Percentiles rank a stretch among this genome's conserved stretches.
Conservation (phyloP, 345 rosid genomes). For the Melaleuca quinquenervia region DNA sequence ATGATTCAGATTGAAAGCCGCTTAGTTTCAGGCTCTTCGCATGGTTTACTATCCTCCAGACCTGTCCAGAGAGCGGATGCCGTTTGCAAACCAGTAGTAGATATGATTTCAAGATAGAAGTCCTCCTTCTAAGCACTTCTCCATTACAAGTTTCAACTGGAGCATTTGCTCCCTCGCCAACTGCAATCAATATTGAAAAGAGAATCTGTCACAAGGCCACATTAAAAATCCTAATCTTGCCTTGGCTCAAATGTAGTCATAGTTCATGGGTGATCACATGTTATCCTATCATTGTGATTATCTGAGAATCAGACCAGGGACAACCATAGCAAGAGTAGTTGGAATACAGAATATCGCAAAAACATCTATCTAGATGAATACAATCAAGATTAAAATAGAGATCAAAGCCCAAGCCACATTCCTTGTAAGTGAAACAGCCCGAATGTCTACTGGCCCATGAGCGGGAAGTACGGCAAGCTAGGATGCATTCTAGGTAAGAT, state of each 20-base stretch:
- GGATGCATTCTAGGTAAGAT: neutral
- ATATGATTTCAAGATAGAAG: slow-evolving; percentile 12
- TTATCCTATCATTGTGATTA: neutral
- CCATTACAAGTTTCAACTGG: slow-evolving; percentile 45
- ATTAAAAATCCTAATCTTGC: neutral
- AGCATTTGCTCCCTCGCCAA: slow-evolving; percentile 57
- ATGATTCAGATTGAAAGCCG: neutral
- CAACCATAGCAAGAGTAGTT: neutral
- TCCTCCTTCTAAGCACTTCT: slow-evolving; percentile 46
- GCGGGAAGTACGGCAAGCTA: neutral
- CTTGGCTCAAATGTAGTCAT: neutral
- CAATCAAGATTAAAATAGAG: neutral
- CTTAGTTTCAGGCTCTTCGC: neutral
- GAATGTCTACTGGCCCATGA: neutral
- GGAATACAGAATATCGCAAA: neutral
- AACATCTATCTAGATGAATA: neutral
- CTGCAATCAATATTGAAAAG: slow-evolving; percentile 29
- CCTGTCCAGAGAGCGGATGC: neutral
- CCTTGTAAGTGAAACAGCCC: neutral
- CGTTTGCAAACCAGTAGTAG: neutral
- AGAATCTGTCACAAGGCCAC: neutral
- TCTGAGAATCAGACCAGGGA: neutral
- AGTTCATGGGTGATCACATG: neutral
- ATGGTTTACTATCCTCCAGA: neutral
- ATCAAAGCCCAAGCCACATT: neutral